Base-by-base conservation (phyloP, 352 stramenopile species). In the Pythium utonaiense region DNA sequence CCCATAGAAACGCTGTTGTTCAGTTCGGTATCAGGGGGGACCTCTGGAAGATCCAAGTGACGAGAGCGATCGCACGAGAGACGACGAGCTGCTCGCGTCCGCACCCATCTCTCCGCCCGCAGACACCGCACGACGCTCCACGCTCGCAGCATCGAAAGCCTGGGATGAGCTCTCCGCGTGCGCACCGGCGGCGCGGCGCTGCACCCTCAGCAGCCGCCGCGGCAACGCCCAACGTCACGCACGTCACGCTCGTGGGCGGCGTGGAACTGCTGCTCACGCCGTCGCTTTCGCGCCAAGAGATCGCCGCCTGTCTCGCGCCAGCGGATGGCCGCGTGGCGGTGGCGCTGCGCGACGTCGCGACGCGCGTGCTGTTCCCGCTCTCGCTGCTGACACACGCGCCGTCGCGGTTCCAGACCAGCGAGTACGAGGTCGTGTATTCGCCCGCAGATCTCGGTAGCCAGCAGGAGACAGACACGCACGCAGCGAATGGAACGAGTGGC, bases 381-480 rank as follows among this genome's bases (percentile, higher is more conserved):
- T 92, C 84, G 60, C 71, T 94, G 30, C 54, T 94, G 31, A 71
- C 71, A 22, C 73, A 64, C 49, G 72, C 72, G 22, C 82, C 82
- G 0, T 64, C 72, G 52, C 53, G 81, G 7, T 94, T 94, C 57
- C 68, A 78, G 27, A 48, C 60, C 44, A 78, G 67, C 3, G 48
- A 54, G 51, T 87, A 80, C 51, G 54, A 84, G 28, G 49, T 92
- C 3, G 63, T 92, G 51, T 28, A 42, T 14, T 45, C 52, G 30
- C 2, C 22, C 4, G 27, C 33, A 31, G 40, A 25, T 13, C 21
- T 21, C 22, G n/a, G 31, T 36, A 56, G 47, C 17, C 42, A 3
- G 6, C 12, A 12, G 17, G 25, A 10, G 30, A 30, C 48, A 19
- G 28, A 12, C 33, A 52, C 33, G 12, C 47, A 14, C n/a, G 21